A percentile compares a stretch with the other conserved stretches of the same genome.
These are phyloP conservation scores for Fusarium camptoceras DNA, from an alignment of 2,329 filamentous ascomycete species.

Conservation along the genomic window DNA sequence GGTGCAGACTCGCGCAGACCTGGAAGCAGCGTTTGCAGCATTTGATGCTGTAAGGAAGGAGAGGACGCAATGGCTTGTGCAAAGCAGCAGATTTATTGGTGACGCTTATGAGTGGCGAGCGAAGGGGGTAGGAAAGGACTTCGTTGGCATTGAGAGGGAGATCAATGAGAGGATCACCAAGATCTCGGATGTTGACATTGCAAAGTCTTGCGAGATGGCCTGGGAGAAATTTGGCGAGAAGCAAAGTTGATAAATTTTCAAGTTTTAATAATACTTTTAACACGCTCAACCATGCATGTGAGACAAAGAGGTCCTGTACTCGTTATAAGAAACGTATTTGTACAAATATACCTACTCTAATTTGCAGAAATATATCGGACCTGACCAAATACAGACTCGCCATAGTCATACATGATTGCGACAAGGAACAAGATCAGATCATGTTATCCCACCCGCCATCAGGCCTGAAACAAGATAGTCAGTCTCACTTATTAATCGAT, in stretches of 20 bases:
- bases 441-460: not conserved
- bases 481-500: not conserved
- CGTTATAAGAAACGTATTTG: not conserved
- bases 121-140: constrained; percentile 30
- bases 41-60: constrained; percentile 64
- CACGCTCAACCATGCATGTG: accelerated
- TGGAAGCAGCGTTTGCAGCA: constrained; percentile 46
- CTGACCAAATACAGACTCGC: not conserved
- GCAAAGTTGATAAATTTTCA: not conserved
- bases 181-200: constrained; percentile 29
- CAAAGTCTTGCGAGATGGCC: constrained; percentile 7
- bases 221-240: constrained; percentile 1
- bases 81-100: constrained; percentile 58
- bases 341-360: not conserved
- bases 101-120: constrained; percentile 60
- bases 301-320: not conserved
- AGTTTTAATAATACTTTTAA: not conserved
- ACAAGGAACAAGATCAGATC: not conserved
- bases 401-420: not conserved
- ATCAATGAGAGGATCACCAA: constrained; percentile 30
- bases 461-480: not conserved
- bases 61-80: constrained; percentile 62
- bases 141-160: constrained; percentile 29
- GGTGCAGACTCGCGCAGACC: constrained; percentile 47
- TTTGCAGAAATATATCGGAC: not conserved